Base-by-base conservation (phyloP, 306 rosid genomes). In the Lupinus albus region DNA sequence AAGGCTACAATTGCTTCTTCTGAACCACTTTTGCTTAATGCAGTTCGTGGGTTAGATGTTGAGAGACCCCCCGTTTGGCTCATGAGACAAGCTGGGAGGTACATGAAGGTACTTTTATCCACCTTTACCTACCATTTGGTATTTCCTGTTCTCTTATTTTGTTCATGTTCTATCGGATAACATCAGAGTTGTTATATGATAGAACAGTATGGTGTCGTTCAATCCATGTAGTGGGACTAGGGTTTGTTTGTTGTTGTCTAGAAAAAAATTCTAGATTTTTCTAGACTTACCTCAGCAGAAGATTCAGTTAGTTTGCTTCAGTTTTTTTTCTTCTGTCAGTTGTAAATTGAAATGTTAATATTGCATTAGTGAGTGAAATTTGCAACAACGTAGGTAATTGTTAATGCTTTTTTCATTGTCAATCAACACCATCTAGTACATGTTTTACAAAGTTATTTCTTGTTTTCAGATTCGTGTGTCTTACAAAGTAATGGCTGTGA, bases 31-130 rank as follows among this genome's bases (percentile, higher is more conserved):
- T 74, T 93, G 84, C 94, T 93, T 41, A 88, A 88, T 67, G 96
- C 96, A 17, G 97, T 82, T 78, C 88, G 89, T 48, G 95, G 95
- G 13, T 57, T 71, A 47, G 86, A 86, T 69, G 89, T 93, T 35
- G 99, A 90, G 30, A 88, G 99, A 48, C 99, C 99, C 38, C 99
- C 99, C 1, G 99, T 93, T 85, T 93, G 99, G 99, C 93, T 93
- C 56, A 93, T 93, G 99, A 86, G 99, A 80, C 99, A 93, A 82
- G 99, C 99, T 14, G 99, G 99, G 94, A 87, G 94, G 86, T 87
- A 87, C 82, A 87, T 87, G 94, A 85, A 87, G 94, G 94, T 88
- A 84, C 82, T 90, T 83, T 76, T 74, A 75, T 68, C 55, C 38
- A 18, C 54, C 58, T n/a, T n/a, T n/a, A n/a, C n/a, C n/a, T 71